A percentile compares a stretch with the other conserved stretches of the same genome.
Evolutionary conservation across 139 green algal species (phyloP).

Genomic region (Chlamydomonas eustigma): DNA sequence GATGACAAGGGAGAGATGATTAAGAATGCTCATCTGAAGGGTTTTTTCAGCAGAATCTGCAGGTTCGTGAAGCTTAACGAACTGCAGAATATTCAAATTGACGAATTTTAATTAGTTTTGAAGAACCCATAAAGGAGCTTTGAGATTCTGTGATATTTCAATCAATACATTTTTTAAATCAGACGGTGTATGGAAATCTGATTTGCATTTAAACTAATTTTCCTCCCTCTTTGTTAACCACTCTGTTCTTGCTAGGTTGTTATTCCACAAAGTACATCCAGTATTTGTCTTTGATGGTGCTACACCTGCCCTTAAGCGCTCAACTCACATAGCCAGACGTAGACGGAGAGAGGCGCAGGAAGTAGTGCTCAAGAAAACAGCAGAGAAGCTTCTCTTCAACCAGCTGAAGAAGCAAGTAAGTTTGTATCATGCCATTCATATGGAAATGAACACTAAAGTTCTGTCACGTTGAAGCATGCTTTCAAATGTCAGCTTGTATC

Average conservation of each 20-base stretch:
- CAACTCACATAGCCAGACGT: slow-evolving; percentile 68
- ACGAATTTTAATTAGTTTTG: too few relatives aligned
- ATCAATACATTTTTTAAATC: too few relatives aligned
- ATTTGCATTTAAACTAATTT: too few relatives aligned
- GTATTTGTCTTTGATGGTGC: slow-evolving; percentile 98
- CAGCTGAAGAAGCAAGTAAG: slow-evolving; percentile 70
- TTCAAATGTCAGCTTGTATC: too few relatives aligned
- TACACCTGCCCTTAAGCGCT: slow-evolving; percentile 88
- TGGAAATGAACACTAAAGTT: too few relatives aligned
- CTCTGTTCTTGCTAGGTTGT: slow-evolving; percentile 53
- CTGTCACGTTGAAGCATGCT: too few relatives aligned
- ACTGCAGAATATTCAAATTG: too few relatives aligned
- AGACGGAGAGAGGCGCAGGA: slow-evolving; percentile 72
- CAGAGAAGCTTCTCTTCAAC: slow-evolving; percentile 92
- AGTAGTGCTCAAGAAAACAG: slow-evolving; percentile 62
- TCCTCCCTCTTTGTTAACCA: too few relatives aligned
- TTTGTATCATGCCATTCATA: not conserved
- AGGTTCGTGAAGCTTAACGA: too few relatives aligned
- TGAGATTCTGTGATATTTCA: too few relatives aligned
- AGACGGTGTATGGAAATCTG: too few relatives aligned
- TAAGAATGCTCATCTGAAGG: slow-evolving; percentile 88
- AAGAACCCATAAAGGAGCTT: too few relatives aligned
- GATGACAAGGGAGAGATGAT: slow-evolving; percentile 89
- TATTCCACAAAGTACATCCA: slow-evolving; percentile 88
- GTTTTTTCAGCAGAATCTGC: slow-evolving; percentile 96